Base-by-base conservation (phyloP, 2,329 filamentous ascomycete species). In the Curvularia spicifera region DNA sequence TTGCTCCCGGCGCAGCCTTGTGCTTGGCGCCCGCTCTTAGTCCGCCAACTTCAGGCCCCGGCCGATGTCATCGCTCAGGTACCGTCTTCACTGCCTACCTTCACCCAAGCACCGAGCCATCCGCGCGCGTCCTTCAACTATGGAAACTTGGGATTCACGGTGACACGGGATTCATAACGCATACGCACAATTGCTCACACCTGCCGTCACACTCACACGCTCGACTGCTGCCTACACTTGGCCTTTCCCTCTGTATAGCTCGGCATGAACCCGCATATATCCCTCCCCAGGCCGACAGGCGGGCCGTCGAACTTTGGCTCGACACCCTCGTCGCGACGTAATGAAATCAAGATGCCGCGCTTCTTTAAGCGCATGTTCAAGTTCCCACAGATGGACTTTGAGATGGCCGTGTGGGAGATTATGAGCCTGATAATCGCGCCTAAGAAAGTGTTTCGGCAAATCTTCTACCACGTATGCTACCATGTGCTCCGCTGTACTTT, bases 401-500 rank as follows among this genome's bases (percentile, higher is more conserved):
- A 90, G 72, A 88, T 89, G 82, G 87, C 87, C 20, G 84, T 89
- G 66, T 90, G 87, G 87, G 87, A 90, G 75, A 89, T 90, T 84
- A 88, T 85, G 61, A 85, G 84, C 68, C 79, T 90, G 52, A 81
- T 90, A 63, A 86, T 89, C 71, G 85, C 87, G 31, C 87, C 87
- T 0, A 89, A 89, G 78, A 89, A 89, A 73, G 87, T 90, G 50
- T 90, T 90, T 74, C 81, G 87, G 61, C 87, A 86, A 44, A 89
- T 89, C 75, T 89, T 89, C 75, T 89, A 89, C 70, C 87, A 89
- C 77, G 86, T 88, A 77, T 40, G 64, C 15, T 13, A 49, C 43
- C 13, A 15, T 26, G 28, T 5, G 12, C n/a, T 22, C 37, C 6
- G 5, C 26, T 18, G 15, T 1, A 15, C 1, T 10, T 13, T 46